Evolutionary conservation across 2,329 filamentous ascomycete species (phyloP).

Genomic region (Diplodia intermedia): DNA sequence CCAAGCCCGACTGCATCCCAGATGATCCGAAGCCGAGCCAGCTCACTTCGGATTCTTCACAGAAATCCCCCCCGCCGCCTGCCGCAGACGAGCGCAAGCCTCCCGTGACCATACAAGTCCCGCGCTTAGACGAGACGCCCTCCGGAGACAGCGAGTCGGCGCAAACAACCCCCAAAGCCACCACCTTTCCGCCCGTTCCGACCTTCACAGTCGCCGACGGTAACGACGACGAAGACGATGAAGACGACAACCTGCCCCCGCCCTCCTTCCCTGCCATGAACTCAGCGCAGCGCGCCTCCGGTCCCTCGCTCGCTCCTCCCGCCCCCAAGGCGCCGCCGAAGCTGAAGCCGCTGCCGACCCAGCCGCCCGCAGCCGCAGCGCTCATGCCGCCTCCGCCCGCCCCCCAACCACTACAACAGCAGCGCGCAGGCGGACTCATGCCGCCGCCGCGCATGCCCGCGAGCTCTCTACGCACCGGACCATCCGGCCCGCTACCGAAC

Average conservation of each 20-base stretch:
- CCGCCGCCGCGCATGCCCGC: slow-evolving; percentile 44
- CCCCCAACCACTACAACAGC: slow-evolving; percentile 26
- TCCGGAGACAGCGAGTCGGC: slow-evolving; percentile 24
- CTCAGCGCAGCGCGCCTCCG: slow-evolving; percentile 54
- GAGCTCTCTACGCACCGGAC: slow-evolving; percentile 49
- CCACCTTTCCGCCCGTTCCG: slow-evolving; percentile 32
- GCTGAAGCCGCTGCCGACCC: slow-evolving; percentile 26
- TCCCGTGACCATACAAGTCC: slow-evolving; percentile 18
- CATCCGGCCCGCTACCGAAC: slow-evolving; percentile 58
- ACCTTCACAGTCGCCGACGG: slow-evolving; percentile 45
- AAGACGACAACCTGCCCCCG: slow-evolving; percentile 47
- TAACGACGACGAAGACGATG: slow-evolving; percentile 41
- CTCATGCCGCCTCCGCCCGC: slow-evolving; percentile 51
- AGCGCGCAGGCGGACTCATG: slow-evolving; percentile 39
- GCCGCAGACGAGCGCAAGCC: slow-evolving; percentile 8
- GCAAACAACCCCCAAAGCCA: slow-evolving; percentile 32
- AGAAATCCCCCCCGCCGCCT: slow-evolving; percentile 30
- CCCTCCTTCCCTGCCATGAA: slow-evolving; percentile 55
- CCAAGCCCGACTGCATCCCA: background rate
- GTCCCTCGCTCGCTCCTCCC: slow-evolving; percentile 36
- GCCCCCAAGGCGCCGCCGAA: slow-evolving; percentile 14
- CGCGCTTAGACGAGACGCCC: slow-evolving; percentile 34
- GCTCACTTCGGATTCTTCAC: background rate
- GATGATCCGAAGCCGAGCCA: slow-evolving; percentile 10
- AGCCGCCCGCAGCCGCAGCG: slow-evolving; percentile 10